Evolutionary conservation across 495 filamentous ascomycete genomes (phyloP).

Genomic region (Penicillium simplicissimum): DNA sequence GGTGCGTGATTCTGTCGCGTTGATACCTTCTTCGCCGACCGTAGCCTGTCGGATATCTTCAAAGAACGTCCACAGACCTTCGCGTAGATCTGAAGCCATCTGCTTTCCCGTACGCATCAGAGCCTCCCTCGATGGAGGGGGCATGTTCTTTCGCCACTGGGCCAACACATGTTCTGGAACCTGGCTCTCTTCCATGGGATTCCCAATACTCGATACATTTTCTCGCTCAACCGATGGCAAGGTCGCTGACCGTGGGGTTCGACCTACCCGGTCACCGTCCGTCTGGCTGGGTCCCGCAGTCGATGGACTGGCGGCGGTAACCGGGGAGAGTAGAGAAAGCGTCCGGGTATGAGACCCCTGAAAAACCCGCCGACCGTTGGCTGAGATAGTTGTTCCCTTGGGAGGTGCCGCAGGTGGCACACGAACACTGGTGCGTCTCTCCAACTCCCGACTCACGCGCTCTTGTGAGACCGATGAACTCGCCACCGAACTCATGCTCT

Average conservation of each 20-base stretch:
- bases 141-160: slow-evolving; percentile 46
- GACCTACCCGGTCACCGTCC: slow-evolving; percentile 38
- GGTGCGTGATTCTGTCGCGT: slow-evolving; percentile 50
- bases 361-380: slow-evolving; percentile 60
- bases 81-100: slow-evolving; percentile 84
- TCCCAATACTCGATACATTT: slow-evolving; percentile 20
- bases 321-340: slow-evolving; percentile 81
- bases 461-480: slow-evolving; percentile 35
- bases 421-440: slow-evolving; percentile 50
- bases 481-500: slow-evolving; percentile 35
- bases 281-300: slow-evolving; percentile 8
- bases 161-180: slow-evolving; percentile 37
- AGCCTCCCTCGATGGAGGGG: slow-evolving; percentile 53
- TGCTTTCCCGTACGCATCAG: slow-evolving; percentile 73
- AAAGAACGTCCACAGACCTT: slow-evolving; percentile 94
- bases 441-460: slow-evolving; percentile 48
- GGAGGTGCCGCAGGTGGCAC: slow-evolving; percentile 18
- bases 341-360: slow-evolving; percentile 78
- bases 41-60: slow-evolving; percentile 94
- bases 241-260: slow-evolving; percentile 47
- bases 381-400: slow-evolving; percentile 41
- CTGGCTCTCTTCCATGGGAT: slow-evolving; percentile 27
- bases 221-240: slow-evolving; percentile 47
- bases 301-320: slow-evolving; percentile 17
- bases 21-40: slow-evolving; percentile 86